A percentile compares a stretch with the other conserved stretches of the same genome.
These are phyloP conservation scores for Candida ascalaphidarum DNA, from an alignment of 805 yeast genomes.

Conservation along the genomic window DNA sequence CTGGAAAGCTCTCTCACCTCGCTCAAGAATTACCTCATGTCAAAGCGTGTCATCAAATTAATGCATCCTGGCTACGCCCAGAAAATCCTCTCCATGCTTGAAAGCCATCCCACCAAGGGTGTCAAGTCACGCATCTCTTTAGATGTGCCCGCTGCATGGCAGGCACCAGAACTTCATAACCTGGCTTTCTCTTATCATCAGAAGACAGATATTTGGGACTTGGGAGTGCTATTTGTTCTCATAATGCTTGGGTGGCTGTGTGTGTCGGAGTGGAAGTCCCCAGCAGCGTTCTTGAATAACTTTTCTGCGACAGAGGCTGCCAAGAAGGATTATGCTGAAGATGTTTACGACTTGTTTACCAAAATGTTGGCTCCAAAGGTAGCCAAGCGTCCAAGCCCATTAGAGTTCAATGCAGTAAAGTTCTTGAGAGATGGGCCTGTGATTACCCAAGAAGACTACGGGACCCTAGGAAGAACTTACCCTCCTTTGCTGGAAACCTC, in stretches of 20 bases:
- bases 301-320: too few species aligned
- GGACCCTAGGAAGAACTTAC: too few species aligned
- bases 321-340: constrained; percentile 46
- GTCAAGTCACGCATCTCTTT: constrained; percentile 6
- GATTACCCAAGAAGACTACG: not conserved
- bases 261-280: constrained; percentile 51
- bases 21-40: constrained; percentile 14
- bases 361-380: constrained; percentile 58
- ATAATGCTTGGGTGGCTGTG: constrained; percentile 42
- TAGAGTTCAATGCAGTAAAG: constrained; percentile 77
- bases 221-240: constrained; percentile 62
- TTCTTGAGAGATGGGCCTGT: constrained; percentile 60
- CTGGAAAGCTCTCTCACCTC: constrained; percentile 1
- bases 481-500: too few species aligned
- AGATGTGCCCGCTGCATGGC: constrained; percentile 55
- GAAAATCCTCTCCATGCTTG: constrained; percentile 17
- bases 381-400: constrained; percentile 69
- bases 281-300: constrained; percentile 26
- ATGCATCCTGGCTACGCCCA: constrained; percentile 47
- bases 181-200: constrained; percentile 41
- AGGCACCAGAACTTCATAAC: constrained; percentile 64
- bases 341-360: constrained; percentile 58
- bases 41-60: constrained; percentile 50
- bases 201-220: constrained; percentile 89
- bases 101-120: constrained; percentile 13